Base-by-base conservation (phyloP, 495 filamentous ascomycete species). In the Terfezia claveryi region DNA sequence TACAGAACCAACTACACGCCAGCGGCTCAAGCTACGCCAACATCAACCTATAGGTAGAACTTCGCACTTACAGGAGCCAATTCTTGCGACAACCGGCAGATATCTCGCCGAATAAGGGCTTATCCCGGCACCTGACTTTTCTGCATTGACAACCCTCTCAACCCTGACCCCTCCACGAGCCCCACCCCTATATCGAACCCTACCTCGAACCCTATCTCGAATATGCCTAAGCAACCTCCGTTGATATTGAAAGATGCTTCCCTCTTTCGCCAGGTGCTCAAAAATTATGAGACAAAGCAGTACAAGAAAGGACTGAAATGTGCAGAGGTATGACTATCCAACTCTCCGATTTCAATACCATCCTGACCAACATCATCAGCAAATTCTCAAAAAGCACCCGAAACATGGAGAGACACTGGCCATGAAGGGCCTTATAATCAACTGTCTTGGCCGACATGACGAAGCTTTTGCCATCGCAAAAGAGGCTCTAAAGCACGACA, bases 381-480 rank as follows among this genome's bases (percentile, higher is more conserved):
- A 94, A 71, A 88, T 99, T 64, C 78, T 99, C 54, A 79, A 80
- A 62, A 94, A 91, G 68, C 80, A 84, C 68, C 87, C 89, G 51
- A 88, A 87, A 59, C 91, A 99, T 81, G 91, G 86, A 60, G 91
- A 99, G 69, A 99, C 91, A 12, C 80, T 91, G 70, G 93, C 91
- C 37, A 96, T 99, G 91, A 96, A 95, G 72, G 92, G 88, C 53
- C 74, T 99, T 44, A 94, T 95, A 58, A 83, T 93, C 70, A 96
- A 93, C 67, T 80, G 81, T 44, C 79, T 84, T 66, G 87, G 87
- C 56, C 85, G 92, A 70, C 76, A 79, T 17, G 83, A 94, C 50
- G 91, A 99, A 72, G 91, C 91, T 0, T 96, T 96, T 66, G 78
- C 77, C 36, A 74, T 99, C 54, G 89, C 83, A 58, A 96, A 94